These are phyloP conservation scores for Talaromyces nanjingensis DNA, from an alignment of 495 filamentous ascomycete species.

Conservation along the genomic window DNA sequence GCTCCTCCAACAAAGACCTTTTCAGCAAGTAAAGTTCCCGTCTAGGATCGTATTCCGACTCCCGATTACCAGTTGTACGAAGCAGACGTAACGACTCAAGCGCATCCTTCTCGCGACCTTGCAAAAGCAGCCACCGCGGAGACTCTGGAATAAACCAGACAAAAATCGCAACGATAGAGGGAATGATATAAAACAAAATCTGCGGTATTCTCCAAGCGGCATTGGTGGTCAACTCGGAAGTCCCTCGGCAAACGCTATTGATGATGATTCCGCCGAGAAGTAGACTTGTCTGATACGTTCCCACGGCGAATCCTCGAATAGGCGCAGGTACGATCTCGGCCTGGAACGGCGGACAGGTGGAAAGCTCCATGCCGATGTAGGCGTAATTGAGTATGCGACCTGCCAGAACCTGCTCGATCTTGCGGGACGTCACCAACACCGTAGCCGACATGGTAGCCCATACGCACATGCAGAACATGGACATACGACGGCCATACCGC, in stretches of 20 bases:
- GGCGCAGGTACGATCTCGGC: conserved; percentile 27
- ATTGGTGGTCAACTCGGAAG: conserved; percentile 17
- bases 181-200: conserved; percentile 23
- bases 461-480: conserved; percentile 28
- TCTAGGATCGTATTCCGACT: conserved; percentile 10
- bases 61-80: conserved; percentile 6
- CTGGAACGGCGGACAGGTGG: conserved; percentile 23
- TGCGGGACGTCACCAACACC: conserved; percentile 22
- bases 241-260: conserved; percentile 23
- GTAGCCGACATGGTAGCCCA: conserved; percentile 26
- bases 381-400: conserved; percentile 27
- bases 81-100: conserved; percentile 14
- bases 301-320: conserved; percentile 26
- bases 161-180: conserved; percentile 15
- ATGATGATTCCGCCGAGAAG: conserved; percentile 23
- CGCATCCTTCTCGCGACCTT: conserved; percentile 23
- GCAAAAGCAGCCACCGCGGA: conserved; percentile 26
- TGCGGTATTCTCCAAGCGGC: conserved; percentile 26
- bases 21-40: conserved; percentile 13
- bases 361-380: conserved; percentile 32
- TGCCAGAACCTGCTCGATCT: conserved; percentile 22
- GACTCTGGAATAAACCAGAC: conserved; percentile 30
- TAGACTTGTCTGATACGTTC: conserved; percentile 22
- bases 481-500: conserved; percentile 25
- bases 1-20: conserved; percentile 8